Conservation (phyloP, 768 basidiomycete species). For the Russula ochroleuca region DNA sequence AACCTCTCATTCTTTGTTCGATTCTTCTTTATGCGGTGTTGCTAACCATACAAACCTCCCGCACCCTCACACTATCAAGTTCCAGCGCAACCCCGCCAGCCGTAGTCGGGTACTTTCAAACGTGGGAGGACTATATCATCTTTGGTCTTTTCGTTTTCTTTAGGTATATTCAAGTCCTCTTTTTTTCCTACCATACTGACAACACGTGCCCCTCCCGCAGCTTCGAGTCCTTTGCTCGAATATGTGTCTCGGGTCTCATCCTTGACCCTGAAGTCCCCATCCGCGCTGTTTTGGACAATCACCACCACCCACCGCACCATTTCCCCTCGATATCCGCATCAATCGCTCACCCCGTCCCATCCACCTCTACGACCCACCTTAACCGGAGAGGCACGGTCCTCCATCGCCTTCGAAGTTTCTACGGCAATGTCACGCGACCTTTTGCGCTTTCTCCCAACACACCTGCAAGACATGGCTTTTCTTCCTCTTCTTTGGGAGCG, state of each 20-base stretch:
- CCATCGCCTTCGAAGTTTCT: conserved; percentile 44
- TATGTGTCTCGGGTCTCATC: conserved; percentile 83
- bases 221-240: conserved; percentile 81
- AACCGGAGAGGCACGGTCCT: conserved; percentile 45
- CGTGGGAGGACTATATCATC: conserved; percentile 87
- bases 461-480: conserved; percentile 1
- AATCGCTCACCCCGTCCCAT: conserved; percentile 4
- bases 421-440: conserved; percentile 48
- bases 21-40: conserved; percentile 83
- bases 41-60: conserved; percentile 74
- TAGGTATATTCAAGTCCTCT: conserved; percentile 48
- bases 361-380: conserved; percentile 37
- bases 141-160: conserved; percentile 81
- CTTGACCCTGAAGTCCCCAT: conserved; percentile 74
- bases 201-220: conserved; percentile 37
- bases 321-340: conserved; percentile 33
- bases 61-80: conserved; percentile 42
- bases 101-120: conserved; percentile 71
- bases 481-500: conserved; percentile 9
- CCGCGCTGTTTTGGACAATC: conserved; percentile 44
- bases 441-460: conserved; percentile 44
- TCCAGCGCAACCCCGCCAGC: conserved; percentile 41
- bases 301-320: conserved; percentile 31
- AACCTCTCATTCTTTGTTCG: conserved; percentile 75
- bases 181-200: conserved; percentile 9